Percentiles rank a stretch among this genome's conserved stretches.
Evolutionary conservation across 768 basidiomycete genomes (phyloP).

Genomic region (Chalciporus piperatus): DNA sequence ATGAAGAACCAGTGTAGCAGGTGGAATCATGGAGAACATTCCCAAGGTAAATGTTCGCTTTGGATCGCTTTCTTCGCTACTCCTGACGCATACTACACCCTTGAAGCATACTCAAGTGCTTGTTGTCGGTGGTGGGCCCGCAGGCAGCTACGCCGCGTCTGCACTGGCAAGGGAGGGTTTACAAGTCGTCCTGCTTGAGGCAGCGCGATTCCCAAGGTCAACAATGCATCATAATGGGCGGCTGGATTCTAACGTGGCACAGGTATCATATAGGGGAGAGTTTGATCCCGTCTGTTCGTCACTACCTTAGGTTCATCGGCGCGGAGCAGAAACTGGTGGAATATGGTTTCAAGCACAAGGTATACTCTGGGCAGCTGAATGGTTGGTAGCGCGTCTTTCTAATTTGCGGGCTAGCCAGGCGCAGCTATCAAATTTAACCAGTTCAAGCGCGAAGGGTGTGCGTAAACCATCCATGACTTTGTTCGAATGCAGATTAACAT

Average conservation of each 20-base stretch:
- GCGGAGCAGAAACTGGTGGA: constrained; percentile 42
- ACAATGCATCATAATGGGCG: background rate
- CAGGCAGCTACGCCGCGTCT: constrained; percentile 54
- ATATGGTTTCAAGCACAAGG: constrained; percentile 49
- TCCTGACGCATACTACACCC: background rate
- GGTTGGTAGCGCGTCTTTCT: background rate
- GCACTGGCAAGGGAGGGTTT: constrained; percentile 56
- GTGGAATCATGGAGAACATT: constrained; percentile 12
- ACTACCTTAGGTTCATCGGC: constrained; percentile 51
- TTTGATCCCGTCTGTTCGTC: constrained; percentile 48
- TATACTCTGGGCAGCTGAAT: constrained; percentile 15
- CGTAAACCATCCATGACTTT: constrained; percentile 17
- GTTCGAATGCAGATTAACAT: background rate
- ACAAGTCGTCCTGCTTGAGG: constrained; percentile 56
- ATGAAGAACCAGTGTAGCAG: background rate
- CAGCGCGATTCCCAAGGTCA: constrained; percentile 54
- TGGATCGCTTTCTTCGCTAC: background rate
- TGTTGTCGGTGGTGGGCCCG: constrained; percentile 61
- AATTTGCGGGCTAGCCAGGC: constrained; percentile 45
- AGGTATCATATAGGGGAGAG: constrained; percentile 52
- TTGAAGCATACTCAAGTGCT: constrained; percentile 32
- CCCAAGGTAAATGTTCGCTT: constrained; percentile 21
- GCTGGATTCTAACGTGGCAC: background rate
- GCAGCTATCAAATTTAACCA: constrained; percentile 59
- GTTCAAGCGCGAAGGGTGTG: constrained; percentile 56